Evolutionary conservation across 306 rosid species (phyloP).

Genomic region (Ceratonia siliqua): DNA sequence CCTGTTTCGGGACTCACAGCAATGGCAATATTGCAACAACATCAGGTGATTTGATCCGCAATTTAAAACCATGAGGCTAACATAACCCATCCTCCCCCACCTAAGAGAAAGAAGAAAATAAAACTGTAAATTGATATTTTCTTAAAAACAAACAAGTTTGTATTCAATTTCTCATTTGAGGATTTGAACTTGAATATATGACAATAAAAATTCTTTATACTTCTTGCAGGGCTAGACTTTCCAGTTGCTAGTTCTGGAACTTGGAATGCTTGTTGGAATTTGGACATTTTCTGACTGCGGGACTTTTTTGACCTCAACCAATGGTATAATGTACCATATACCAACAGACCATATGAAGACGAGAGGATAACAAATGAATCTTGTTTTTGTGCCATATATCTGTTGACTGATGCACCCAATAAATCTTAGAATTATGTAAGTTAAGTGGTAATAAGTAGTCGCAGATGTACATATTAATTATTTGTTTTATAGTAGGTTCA

Average conservation of each 20-base stretch:
- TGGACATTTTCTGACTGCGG: slow-evolving; percentile 6
- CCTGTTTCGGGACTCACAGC: too few species aligned
- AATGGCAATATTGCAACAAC: too few species aligned
- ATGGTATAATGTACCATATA: slow-evolving; percentile 27
- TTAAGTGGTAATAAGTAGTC: slow-evolving; percentile 19
- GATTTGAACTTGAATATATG: background rate
- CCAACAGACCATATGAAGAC: slow-evolving; percentile 37
- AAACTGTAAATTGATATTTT: background rate
- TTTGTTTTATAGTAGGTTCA: background rate
- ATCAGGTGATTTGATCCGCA: too few species aligned
- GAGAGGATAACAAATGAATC: slow-evolving; percentile 30
- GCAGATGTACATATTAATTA: slow-evolving; percentile 1
- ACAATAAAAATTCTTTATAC: background rate
- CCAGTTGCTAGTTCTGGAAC: background rate
- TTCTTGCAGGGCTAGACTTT: slow-evolving; percentile 30
- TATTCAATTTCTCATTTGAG: background rate
- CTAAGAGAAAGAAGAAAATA: background rate
- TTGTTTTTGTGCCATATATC: slow-evolving; percentile 25
- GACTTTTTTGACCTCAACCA: background rate
- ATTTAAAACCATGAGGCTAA: too few species aligned
- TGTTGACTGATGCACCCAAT: slow-evolving; percentile 20
- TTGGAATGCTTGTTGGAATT: background rate
- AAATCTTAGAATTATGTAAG: background rate
- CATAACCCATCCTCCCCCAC: background rate
- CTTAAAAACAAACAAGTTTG: background rate